These are phyloP conservation scores for Hypoxylon cercidicola DNA, from an alignment of 495 filamentous ascomycete species.

Conservation along the genomic window DNA sequence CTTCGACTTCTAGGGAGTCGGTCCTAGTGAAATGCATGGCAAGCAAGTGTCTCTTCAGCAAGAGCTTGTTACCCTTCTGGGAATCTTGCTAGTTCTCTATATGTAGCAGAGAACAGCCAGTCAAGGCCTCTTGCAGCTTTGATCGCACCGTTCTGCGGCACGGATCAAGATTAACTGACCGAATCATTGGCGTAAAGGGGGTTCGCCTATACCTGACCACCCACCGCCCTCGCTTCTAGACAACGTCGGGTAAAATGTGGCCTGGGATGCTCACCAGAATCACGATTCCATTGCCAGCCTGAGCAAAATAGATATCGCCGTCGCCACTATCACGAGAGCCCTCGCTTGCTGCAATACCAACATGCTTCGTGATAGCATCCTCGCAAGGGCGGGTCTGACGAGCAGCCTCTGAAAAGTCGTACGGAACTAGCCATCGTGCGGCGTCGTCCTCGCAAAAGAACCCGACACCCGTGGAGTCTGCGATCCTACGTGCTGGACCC, in stretches of 20 bases:
- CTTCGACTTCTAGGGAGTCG: too few relatives aligned
- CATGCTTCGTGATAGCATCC: conserved; percentile 45
- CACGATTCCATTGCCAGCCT: conserved; percentile 46
- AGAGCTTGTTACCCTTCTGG: too few relatives aligned
- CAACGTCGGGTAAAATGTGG: conserved; percentile 29
- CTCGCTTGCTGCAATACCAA: conserved; percentile 49
- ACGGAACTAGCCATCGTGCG: conserved; percentile 5
- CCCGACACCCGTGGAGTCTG: too few relatives aligned
- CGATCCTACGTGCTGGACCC: too few relatives aligned
- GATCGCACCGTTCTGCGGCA: too few relatives aligned
- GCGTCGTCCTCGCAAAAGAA: neutral
- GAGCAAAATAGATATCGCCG: conserved; percentile 33
- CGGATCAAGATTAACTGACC: conserved; percentile 14
- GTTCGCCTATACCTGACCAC: conserved; percentile 32
- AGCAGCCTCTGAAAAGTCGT: conserved; percentile 62
- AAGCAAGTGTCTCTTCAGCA: too few relatives aligned
- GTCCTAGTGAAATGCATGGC: too few relatives aligned
- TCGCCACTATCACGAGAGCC: conserved; percentile 21
- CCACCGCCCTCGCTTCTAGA: conserved; percentile 31
- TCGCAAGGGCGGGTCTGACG: conserved; percentile 56
- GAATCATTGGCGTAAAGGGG: conserved; percentile 52
- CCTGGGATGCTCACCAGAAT: conserved; percentile 50
- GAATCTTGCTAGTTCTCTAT: too few relatives aligned
- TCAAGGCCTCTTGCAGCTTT: too few relatives aligned
- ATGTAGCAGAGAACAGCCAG: too few relatives aligned